Conservation (phyloP, 768 basidiomycete species). For the Termitomyces sp. region DNA sequence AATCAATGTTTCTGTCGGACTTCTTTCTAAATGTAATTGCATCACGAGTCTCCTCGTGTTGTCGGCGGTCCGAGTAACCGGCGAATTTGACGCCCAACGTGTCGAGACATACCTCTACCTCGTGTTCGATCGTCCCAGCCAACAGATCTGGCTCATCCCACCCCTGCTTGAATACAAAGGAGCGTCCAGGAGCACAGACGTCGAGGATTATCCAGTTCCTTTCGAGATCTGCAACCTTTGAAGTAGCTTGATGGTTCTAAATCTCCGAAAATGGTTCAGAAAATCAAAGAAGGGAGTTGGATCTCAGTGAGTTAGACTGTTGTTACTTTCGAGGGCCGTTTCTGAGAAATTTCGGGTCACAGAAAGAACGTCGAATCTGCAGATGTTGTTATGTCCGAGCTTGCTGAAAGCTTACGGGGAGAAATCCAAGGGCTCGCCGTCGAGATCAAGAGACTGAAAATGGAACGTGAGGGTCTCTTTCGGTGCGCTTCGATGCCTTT, state of each 20-base stretch:
- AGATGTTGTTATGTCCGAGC: slow-evolving; percentile 10
- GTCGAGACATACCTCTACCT: slow-evolving; percentile 1
- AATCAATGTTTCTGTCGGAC: neutral
- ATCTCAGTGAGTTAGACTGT: slow-evolving; percentile 5
- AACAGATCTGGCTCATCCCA: neutral
- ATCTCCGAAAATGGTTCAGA: slow-evolving; percentile 8
- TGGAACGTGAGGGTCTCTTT: slow-evolving; percentile 10
- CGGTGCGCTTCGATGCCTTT: slow-evolving; percentile 1
- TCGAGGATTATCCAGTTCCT: neutral
- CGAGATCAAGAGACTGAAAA: slow-evolving; percentile 10
- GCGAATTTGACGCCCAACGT: neutral
- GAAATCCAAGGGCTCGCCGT: slow-evolving; percentile 9
- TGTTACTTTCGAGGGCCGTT: neutral
- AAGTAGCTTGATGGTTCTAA: neutral
- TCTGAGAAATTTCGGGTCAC: neutral
- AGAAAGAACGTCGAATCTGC: slow-evolving; percentile 1
- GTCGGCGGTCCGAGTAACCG: slow-evolving; percentile 2
- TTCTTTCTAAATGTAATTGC: neutral
- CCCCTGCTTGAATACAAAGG: neutral
- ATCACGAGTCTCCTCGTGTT: slow-evolving; percentile 2
- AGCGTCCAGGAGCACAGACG: neutral
- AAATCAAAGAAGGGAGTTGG: slow-evolving; percentile 5
- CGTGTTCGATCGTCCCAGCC: slow-evolving; percentile 5
- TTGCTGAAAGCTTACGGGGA: slow-evolving; percentile 6
- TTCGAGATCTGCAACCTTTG: neutral